Evolutionary conservation across 768 basidiomycete species (phyloP), one percentile per base, ranked within the genome.

Genomic region (Xanthoconium stramineum): DNA sequence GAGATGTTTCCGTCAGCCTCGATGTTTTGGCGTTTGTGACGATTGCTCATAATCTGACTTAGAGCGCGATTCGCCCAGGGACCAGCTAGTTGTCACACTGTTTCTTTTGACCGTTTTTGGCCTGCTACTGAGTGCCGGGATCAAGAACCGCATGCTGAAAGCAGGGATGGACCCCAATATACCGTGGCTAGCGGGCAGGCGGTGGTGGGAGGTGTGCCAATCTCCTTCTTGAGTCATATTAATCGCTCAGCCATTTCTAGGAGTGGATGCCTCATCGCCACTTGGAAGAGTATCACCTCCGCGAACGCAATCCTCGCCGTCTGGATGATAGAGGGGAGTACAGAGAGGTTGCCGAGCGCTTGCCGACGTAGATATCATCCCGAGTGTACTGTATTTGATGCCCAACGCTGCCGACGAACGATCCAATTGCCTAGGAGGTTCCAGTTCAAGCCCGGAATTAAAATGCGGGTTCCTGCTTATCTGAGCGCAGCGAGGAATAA

Each of bases 21-120:
- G 67, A 68, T 66, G 61, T 66, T 62, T 66, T 59, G 64, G 64
- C 63, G 64, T 57, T 63, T 63, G 64, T 70, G 69, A 63, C 62
- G 60, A 47, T 56, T 53, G 51, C 66, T 66, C 52, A 59, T 55
- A 57, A 24, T 64, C 52, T 58, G 50, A 56, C 60, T 61, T 72
- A 96, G 94, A 95, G 76, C 84, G 94, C 58, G 94, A 96, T 76
- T 94, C 91, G 19, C 94, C 94, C n/a, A 76, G 94, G 70, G 94
- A 97, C 74, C 94, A 96, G 68, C 78, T 95, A 30, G 88, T 96
- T 33, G 94, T 96, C 45, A 94, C 93, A 17, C 77, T 95, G 50
- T 97, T 96, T 76, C 77, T 96, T 30, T 74, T 97, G 60, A 89
- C 86, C 32, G 87, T 97, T 29, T 87, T 95, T 62, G 92, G 91